Evolutionary conservation across 1,139 yeast species (phyloP), one percentile per base, ranked within the genome.

Genomic region (Blastobotrys elegans): DNA sequence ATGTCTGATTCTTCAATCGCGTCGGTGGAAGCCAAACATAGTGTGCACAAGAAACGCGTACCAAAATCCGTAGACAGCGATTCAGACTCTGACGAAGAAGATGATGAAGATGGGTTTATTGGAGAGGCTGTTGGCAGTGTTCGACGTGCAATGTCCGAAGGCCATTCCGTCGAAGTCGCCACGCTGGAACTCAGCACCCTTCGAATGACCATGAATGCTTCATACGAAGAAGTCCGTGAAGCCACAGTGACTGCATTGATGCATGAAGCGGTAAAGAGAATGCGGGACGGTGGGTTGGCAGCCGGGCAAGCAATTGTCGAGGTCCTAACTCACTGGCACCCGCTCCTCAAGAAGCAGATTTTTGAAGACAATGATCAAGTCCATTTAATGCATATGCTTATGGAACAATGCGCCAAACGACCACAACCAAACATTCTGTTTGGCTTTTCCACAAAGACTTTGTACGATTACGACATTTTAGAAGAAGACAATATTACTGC

Each of bases 161-260:
- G 88, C 62, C 98, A 92, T 66, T 95, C 86, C 60, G 75, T 88
- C 52, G 97, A 92, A 62, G 90, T 96, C 11, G 97, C 98, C 0
- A 71, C 88, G 56, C 72, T 94, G 55, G 98, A 92, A 67, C 76
- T 92, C 60, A 90, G 90, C 63, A 92, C 98, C 0, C 74, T 94
- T 61, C 79, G 97, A 68, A 92, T 94, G 98, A 86, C 96, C 56
- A 84, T 90, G 92, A 89, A 92, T 64, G 97, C 89, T 13, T 77
- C 94, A 0, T 92, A 92, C 65, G 95, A 87, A 60, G 96, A 90
- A 62, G 97, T 92, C 13, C 79, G 97, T 63, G 67, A 72, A 33
- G 95, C 96, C 5, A 88, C 96, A 0, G 72, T 82, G 33, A 74
- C 75, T 41, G 94, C 97, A 0, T 72, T 92, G 59, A 61, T 88